Percentiles rank a stretch among this genome's conserved stretches.
phyloP scores from a whole-genome alignment of 352 stramenopile genomes.

The Elongisporangium anandrum region DNA sequence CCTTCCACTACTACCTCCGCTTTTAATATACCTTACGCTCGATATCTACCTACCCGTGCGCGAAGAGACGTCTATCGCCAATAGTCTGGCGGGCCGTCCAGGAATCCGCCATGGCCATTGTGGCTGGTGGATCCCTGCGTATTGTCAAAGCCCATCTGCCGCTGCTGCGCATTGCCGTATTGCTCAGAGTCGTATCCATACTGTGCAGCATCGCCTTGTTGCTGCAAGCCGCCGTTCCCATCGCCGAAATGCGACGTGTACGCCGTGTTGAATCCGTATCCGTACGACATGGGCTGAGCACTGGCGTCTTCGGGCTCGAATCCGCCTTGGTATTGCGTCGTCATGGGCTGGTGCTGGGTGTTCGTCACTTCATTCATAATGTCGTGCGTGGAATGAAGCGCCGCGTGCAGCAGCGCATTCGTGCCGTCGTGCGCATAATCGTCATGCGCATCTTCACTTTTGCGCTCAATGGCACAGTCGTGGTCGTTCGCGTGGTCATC shows the following conservation, averaged over 20 bases:
- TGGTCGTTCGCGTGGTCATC: slow-evolving; percentile 3
- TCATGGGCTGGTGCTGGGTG: slow-evolving; percentile 34
- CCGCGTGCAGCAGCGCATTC: slow-evolving; percentile 58
- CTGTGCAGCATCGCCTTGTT: slow-evolving; percentile 4
- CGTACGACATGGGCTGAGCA: slow-evolving; percentile 16
- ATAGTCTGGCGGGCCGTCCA: slow-evolving; percentile 46
- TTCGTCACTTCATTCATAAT: slow-evolving; percentile 68
- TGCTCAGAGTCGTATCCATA: slow-evolving; percentile 50
- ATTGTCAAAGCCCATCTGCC: slow-evolving; percentile 31
- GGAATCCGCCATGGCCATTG: slow-evolving; percentile 28
- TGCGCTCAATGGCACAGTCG: not conserved
- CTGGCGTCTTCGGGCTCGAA: slow-evolving; percentile 68
- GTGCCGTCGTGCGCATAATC: slow-evolving; percentile 52
- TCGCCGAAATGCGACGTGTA: slow-evolving; percentile 25
- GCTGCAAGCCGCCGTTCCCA: slow-evolving; percentile 7
- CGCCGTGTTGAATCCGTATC: slow-evolving; percentile 16
- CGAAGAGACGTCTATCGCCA: slow-evolving; percentile 31
- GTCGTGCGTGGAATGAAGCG: slow-evolving; percentile 68
- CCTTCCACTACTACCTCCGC: slow-evolving; percentile 68
- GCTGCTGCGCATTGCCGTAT: slow-evolving; percentile 28
- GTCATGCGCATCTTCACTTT: slow-evolving; percentile 14
- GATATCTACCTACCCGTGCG: not conserved
- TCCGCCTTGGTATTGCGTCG: slow-evolving; percentile 33
- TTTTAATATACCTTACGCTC: slow-evolving; percentile 26
- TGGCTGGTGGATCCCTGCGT: slow-evolving; percentile 15